phyloP scores from a whole-genome alignment of 371 early-diverging fungal genomes.

The Mucor plumbeus region DNA sequence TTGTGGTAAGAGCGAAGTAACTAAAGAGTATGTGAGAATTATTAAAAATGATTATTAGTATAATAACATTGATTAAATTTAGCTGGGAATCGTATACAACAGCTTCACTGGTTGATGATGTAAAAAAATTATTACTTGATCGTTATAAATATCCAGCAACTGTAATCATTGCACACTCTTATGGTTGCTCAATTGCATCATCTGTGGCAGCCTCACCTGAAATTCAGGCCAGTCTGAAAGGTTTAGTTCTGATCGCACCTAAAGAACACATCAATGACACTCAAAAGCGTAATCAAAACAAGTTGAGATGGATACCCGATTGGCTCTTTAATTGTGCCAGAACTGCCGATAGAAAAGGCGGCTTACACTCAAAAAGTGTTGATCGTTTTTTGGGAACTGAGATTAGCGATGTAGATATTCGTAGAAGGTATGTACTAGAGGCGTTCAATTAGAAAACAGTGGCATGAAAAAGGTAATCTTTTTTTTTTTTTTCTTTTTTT shows the following conservation, averaged over 20 bases:
- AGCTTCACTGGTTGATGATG: slow-evolving; percentile 58
- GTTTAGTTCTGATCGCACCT: slow-evolving; percentile 66
- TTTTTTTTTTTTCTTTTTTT: too few species aligned
- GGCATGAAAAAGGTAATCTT: too few species aligned
- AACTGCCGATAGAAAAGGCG: slow-evolving; percentile 66
- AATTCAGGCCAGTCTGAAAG: slow-evolving; percentile 49
- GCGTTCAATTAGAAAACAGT: too few species aligned
- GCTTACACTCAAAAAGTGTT: slow-evolving; percentile 63
- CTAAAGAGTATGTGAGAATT: slow-evolving; percentile 43
- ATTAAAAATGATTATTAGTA: background rate
- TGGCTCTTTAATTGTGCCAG: slow-evolving; percentile 62
- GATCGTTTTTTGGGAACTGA: slow-evolving; percentile 59
- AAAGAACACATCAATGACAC: slow-evolving; percentile 57
- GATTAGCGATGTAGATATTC: slow-evolving; percentile 41
- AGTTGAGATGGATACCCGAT: slow-evolving; percentile 57
- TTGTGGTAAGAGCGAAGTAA: slow-evolving; percentile 67
- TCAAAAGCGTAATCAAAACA: slow-evolving; percentile 45
- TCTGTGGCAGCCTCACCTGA: slow-evolving; percentile 51
- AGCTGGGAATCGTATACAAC: slow-evolving; percentile 67
- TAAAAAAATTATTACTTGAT: slow-evolving; percentile 55
- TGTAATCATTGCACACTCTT: slow-evolving; percentile 72
- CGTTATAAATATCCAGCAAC: slow-evolving; percentile 65
- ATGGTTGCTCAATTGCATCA: slow-evolving; percentile 69
- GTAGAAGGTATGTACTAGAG: slow-evolving; percentile 35
- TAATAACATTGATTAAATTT: background rate